These are phyloP conservation scores for Leptographium galeiforme DNA, from an alignment of 2,329 filamentous ascomycete species.

Conservation along the genomic window DNA sequence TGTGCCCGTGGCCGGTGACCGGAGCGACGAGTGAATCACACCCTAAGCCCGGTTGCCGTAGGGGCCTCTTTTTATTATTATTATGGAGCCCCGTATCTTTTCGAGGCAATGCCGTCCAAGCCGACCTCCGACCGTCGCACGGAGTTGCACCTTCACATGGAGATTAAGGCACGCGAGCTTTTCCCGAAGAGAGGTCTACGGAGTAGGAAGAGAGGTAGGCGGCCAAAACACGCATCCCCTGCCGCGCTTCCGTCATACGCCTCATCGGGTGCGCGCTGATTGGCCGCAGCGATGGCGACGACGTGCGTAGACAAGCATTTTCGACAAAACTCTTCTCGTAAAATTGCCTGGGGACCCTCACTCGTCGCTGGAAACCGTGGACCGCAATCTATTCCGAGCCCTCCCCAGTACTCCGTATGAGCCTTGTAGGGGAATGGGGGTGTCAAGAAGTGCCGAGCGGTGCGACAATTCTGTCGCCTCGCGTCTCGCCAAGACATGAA, in stretches of 20 bases:
- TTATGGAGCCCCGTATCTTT: background rate
- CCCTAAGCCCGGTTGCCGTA: background rate
- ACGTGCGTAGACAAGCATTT: no score
- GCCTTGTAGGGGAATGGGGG: background rate
- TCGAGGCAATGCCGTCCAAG: background rate
- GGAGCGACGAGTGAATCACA: no score
- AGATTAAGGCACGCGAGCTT: conserved; percentile 3
- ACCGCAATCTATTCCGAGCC: no score
- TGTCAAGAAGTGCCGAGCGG: background rate
- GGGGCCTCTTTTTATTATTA: background rate
- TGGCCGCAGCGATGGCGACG: background rate
- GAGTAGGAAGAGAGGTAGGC: background rate
- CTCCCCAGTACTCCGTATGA: no score
- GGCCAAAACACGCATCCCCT: background rate
- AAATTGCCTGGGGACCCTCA: no score
- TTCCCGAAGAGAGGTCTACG: background rate
- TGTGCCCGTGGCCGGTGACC: no score
- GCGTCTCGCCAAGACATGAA: background rate
- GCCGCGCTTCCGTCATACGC: background rate
- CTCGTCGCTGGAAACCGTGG: no score
- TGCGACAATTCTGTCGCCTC: background rate
- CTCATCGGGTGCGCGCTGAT: background rate
- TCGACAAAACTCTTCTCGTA: no score
- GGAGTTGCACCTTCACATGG: background rate
- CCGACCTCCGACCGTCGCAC: conserved; percentile 1